phyloP scores from a whole-genome alignment of 2,329 filamentous ascomycete species.

The Diaporthe eres region DNA sequence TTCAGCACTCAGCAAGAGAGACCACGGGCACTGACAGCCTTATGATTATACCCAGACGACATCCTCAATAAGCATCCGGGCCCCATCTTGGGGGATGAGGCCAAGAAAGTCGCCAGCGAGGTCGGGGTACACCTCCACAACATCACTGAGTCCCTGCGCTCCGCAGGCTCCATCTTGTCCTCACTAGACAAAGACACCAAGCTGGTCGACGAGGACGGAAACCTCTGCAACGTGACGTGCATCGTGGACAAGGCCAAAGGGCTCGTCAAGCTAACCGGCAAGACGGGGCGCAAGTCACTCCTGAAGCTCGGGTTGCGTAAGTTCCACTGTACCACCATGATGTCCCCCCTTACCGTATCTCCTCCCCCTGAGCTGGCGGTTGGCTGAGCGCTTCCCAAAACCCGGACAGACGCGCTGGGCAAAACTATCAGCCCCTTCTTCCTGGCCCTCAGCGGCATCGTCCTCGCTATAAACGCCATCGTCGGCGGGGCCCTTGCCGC shows the following conservation, averaged over 20 bases:
- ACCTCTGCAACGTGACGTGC: background rate
- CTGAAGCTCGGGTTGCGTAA: constrained; percentile 23
- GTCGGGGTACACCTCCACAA: background rate
- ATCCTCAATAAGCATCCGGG: background rate
- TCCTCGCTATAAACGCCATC: background rate
- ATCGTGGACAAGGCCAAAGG: constrained; percentile 1
- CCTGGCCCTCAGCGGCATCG: constrained; percentile 11
- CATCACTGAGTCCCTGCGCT: background rate
- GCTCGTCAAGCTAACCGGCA: background rate
- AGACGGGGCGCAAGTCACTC: background rate
- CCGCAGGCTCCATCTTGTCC: background rate
- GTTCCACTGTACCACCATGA: background rate
- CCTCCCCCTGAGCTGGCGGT: too few species aligned
- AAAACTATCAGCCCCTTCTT: constrained; percentile 11
- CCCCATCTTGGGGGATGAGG: background rate
- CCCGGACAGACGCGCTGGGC: background rate
- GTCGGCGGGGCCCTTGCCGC: constrained; percentile 11
- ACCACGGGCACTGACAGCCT: background rate
- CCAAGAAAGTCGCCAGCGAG: background rate
- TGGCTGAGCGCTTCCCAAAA: background rate
- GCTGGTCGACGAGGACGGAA: constrained; percentile 7
- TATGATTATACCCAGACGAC: background rate
- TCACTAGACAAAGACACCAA: background rate
- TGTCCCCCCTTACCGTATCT: too few species aligned
- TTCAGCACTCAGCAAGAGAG: background rate